These are phyloP conservation scores for Nidula niveotomentosa DNA, from an alignment of 1,284 basidiomycete genomes.

Conservation along the genomic window DNA sequence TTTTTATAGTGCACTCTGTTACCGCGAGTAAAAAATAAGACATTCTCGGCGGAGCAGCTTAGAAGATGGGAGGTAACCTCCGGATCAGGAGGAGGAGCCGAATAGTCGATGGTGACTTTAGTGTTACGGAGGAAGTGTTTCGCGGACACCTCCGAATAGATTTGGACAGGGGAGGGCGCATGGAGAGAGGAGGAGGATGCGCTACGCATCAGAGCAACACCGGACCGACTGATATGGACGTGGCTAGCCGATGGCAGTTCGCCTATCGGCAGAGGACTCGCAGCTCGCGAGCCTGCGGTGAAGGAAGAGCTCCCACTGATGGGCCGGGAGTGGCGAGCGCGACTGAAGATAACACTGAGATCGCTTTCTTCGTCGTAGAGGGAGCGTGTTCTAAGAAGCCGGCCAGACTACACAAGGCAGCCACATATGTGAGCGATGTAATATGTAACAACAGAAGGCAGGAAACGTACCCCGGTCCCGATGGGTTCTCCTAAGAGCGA, in stretches of 20 bases:
- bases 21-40: constrained; percentile 48
- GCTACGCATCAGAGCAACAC: constrained; percentile 30
- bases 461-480: constrained; percentile 7
- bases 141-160: constrained; percentile 30
- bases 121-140: constrained; percentile 34
- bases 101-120: constrained; percentile 39
- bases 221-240: background rate
- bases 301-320: constrained; percentile 25
- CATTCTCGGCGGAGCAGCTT: constrained; percentile 40
- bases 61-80: constrained; percentile 26
- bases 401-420: background rate
- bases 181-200: constrained; percentile 31
- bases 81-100: constrained; percentile 12
- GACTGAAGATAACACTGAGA: constrained; percentile 1
- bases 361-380: constrained; percentile 10
- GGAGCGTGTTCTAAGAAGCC: constrained; percentile 14
- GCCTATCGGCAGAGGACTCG: background rate
- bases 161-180: constrained; percentile 20
- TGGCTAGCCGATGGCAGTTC: background rate
- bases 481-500: constrained; percentile 1
- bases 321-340: constrained; percentile 13
- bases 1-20: constrained; percentile 54
- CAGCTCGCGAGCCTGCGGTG: constrained; percentile 16
- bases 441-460: constrained; percentile 10
- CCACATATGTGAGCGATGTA: background rate